Base-by-base conservation (phyloP, 164 flowering plant species). In the Sedum album region DNA sequence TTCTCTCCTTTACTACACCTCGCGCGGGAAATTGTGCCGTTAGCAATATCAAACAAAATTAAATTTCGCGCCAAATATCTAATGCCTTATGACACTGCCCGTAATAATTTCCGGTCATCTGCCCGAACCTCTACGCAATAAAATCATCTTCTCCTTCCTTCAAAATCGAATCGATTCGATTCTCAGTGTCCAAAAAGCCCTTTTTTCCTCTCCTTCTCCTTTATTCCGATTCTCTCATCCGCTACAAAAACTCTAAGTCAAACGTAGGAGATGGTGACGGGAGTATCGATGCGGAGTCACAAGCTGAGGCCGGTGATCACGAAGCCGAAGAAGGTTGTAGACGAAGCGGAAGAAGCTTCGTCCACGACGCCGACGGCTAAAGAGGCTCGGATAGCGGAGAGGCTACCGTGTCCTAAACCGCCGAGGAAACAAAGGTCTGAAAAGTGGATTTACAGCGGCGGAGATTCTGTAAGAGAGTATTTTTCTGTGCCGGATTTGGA, bases 161-260 rank as follows among this genome's bases (percentile, higher is more conserved):
- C 61, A 55, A 26, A 55, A 31, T 55, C 61, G 61, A 55, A 55
- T 26, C 61, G 61, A 55, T 7, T 26, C 61, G 61, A 55, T 7
- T 55, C 61, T 11, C 31, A 25, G 30, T 31, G 13, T 13, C 48
- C 48, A 44, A 23, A 55, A 55, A 26, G 61, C 26, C 61, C 30
- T 55, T 55, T 55, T 51, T 26, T 5, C 5, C 26, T 6, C 57
- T 55, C 61, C 20, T 25, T 55, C 61, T 25, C 31, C 61, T 18
- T 5, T 7, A 25, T 25, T 6, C 55, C 31, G 31, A 11, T 26
- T 55, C 23, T 31, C 61, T 55, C 17, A 20, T 55, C 61, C 61
- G 31, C 31, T 55, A 23, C 30, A 55, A 55, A 55, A 55, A 14
- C 61, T 13, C 17, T 26, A 11, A n/a, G 48, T 44, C 48, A 44